Percentiles rank a stretch among this genome's conserved stretches.
Evolutionary conservation across 2,329 filamentous ascomycete genomes (phyloP).

Genomic region (Monosporascus ibericus): DNA sequence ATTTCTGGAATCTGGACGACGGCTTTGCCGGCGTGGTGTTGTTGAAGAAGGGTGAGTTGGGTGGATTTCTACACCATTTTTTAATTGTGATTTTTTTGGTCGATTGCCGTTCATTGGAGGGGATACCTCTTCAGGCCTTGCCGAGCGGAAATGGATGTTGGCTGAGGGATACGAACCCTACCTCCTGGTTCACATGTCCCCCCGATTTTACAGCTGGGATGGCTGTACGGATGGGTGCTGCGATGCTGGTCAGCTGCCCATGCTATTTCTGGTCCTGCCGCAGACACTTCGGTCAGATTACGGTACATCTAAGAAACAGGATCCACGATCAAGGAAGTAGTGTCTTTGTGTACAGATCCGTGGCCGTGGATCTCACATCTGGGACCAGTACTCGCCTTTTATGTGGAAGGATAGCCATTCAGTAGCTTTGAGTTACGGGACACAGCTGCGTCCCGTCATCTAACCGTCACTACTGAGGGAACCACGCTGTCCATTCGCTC

Average conservation of each 20-base stretch:
- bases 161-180: neutral
- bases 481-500: neutral
- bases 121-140: neutral
- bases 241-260: neutral
- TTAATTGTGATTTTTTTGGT: slow-evolving; percentile 1
- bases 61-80: neutral
- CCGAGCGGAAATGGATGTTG: neutral
- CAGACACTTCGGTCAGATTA: neutral
- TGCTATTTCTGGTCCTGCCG: neutral
- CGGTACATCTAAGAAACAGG: neutral
- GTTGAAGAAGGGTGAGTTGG: slow-evolving; percentile 76
- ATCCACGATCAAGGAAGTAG: neutral
- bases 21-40: slow-evolving; percentile 95
- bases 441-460: no score
- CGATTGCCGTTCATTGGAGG: neutral
- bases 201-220: no score
- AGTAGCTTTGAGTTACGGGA: slow-evolving; percentile 1
- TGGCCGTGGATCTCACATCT: slow-evolving; percentile 10
- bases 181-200: neutral
- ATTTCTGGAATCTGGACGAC: slow-evolving; percentile 97
- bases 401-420: slow-evolving; percentile 3
- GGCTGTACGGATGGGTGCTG: neutral
- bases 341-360: neutral
- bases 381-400: slow-evolving; percentile 7
- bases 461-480: neutral